Conservation (phyloP, 148 eudicot species). For the Arctostaphylos glauca region DNA sequence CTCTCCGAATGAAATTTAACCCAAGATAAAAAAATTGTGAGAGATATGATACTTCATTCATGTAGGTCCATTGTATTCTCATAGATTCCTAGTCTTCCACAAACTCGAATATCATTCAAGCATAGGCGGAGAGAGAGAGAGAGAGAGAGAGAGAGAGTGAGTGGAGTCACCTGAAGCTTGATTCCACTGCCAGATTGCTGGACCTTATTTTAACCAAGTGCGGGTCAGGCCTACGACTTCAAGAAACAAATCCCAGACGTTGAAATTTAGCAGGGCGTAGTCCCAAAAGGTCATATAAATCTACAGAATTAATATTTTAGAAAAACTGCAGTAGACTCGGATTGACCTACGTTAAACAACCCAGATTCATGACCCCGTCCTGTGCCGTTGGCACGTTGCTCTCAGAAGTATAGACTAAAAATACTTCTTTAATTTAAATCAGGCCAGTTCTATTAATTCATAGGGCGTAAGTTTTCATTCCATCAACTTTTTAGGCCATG, state of each 20-base stretch:
- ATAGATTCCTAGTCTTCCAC: no score
- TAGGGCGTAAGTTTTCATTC: no score
- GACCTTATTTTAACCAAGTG: background rate
- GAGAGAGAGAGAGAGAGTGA: background rate
- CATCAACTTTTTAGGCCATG: no score
- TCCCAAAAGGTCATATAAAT: background rate
- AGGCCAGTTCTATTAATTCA: no score
- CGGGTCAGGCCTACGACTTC: background rate
- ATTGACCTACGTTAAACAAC: background rate
- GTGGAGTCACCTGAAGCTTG: background rate
- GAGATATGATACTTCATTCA: no score
- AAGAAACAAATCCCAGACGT: background rate
- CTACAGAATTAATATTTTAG: background rate
- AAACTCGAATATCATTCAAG: no score
- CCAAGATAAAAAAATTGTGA: no score
- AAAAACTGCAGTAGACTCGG: background rate
- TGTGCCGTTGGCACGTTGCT: background rate
- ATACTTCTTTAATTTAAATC: background rate
- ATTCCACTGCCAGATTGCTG: background rate
- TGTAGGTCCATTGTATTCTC: no score
- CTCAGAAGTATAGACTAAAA: background rate
- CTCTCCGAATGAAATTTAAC: no score
- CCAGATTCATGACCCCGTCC: background rate
- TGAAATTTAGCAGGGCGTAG: background rate
- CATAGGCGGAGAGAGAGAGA: no score